Evolutionary conservation across 2,329 filamentous ascomycete genomes (phyloP).

Genomic region (Botrytis byssoidea): DNA sequence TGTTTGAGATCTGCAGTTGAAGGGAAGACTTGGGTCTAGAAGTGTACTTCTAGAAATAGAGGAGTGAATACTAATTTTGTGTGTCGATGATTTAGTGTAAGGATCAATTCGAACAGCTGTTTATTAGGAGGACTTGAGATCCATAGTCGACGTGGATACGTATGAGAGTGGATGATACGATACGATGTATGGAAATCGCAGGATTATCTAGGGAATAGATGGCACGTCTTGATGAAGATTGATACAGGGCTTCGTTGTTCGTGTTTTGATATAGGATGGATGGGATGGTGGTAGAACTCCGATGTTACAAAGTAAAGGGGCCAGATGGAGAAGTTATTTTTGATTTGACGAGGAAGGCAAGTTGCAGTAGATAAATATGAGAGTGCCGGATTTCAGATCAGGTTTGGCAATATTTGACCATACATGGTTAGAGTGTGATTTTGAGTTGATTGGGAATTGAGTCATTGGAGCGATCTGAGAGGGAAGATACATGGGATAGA

Average conservation of each 20-base stretch:
- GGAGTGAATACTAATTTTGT: neutral
- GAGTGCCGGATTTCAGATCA: too few relatives aligned
- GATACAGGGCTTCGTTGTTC: neutral
- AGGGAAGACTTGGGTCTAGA: neutral
- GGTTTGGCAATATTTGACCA: neutral
- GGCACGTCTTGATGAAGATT: neutral
- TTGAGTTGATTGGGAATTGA: neutral
- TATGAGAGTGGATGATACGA: neutral
- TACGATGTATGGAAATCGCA: too few relatives aligned
- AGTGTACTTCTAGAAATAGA: too few relatives aligned
- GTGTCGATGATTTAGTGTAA: neutral
- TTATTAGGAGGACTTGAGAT: conserved; percentile 7
- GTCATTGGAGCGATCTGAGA: neutral
- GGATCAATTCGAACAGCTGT: conserved; percentile 13
- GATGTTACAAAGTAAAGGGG: neutral
- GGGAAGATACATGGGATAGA: neutral
- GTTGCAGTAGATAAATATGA: neutral
- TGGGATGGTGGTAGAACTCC: neutral
- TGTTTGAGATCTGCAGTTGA: neutral
- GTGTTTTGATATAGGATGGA: neutral
- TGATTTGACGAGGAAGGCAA: neutral
- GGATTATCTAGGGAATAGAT: neutral
- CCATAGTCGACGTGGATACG: neutral
- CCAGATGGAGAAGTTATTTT: too few relatives aligned
- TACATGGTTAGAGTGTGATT: too few relatives aligned